These are phyloP conservation scores for Cercospora citrullina DNA, from an alignment of 2,329 filamentous ascomycete genomes.

Conservation along the genomic window DNA sequence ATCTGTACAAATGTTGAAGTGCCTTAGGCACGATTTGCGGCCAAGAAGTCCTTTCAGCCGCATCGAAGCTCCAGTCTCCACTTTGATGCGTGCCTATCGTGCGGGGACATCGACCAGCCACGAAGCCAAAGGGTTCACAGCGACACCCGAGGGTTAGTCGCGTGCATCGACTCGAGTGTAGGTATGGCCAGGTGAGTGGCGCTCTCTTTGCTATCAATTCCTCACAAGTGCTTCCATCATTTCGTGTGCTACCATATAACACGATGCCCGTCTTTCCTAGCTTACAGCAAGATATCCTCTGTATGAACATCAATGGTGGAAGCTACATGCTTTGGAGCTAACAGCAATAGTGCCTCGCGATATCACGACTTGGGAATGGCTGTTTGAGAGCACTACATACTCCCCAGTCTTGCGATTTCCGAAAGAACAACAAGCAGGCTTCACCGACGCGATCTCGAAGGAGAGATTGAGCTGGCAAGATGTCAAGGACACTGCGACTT, in stretches of 20 bases:
- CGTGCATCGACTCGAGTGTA: conserved; percentile 1
- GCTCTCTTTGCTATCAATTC: background rate
- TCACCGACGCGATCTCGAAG: conserved; percentile 60
- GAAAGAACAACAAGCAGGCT: conserved; percentile 50
- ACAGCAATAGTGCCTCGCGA: conserved; percentile 52
- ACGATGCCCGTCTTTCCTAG: conserved; percentile 28
- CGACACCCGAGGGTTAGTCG: conserved; percentile 12
- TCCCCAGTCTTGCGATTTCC: conserved; percentile 50
- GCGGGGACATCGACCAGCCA: conserved; percentile 7
- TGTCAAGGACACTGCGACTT: conserved; percentile 58
- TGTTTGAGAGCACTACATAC: conserved; percentile 56
- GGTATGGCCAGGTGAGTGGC: conserved; percentile 1
- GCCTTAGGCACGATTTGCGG: background rate
- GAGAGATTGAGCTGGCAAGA: conserved; percentile 60
- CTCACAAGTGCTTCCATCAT: background rate
- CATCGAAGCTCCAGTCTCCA: background rate
- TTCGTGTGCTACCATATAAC: background rate
- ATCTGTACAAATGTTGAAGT: background rate
- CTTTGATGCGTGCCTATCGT: background rate
- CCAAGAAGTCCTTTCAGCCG: conserved; percentile 4
- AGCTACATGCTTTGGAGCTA: background rate
- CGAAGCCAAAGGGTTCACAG: conserved; percentile 3
- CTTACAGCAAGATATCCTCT: conserved; percentile 30
- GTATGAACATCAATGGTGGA: conserved; percentile 13
- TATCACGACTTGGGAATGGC: conserved; percentile 61